These are phyloP conservation scores for Hemerocallis citrina DNA, from an alignment of 106 monocot species.

Conservation along the genomic window DNA sequence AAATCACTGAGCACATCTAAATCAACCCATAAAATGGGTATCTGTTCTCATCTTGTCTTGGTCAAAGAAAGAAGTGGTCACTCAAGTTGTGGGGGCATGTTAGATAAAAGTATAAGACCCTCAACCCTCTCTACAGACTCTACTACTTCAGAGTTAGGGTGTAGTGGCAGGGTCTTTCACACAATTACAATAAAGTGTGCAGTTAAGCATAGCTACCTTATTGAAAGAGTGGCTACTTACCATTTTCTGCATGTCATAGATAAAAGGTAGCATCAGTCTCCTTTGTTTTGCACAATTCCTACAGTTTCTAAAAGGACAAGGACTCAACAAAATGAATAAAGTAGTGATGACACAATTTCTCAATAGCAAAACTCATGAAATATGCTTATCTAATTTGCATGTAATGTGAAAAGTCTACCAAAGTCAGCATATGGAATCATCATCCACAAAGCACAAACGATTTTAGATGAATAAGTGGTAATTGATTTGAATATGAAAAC, in stretches of 20 bases:
- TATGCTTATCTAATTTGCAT: background rate
- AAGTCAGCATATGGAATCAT: background rate
- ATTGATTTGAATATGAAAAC: slow-evolving; percentile 7
- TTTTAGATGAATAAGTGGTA: background rate
- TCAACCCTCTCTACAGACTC: no score
- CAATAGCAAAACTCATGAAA: background rate
- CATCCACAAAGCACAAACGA: background rate
- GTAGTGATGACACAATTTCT: background rate
- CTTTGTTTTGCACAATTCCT: background rate
- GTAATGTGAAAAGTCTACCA: background rate
- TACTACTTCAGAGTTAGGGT: no score
- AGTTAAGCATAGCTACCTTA: background rate
- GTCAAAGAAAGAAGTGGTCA: no score
- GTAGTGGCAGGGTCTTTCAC: no score
- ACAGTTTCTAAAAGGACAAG: background rate
- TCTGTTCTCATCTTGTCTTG: no score
- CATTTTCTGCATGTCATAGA: background rate
- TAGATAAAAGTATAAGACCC: no score
- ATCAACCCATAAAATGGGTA: no score
- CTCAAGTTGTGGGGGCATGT: no score
- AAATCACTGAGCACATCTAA: no score
- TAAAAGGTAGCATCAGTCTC: background rate
- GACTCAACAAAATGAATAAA: background rate
- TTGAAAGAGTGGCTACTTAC: background rate
- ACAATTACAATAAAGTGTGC: background rate